Conservation (phyloP, 805 yeast species). For the Ascoidea rubescens region DNA sequence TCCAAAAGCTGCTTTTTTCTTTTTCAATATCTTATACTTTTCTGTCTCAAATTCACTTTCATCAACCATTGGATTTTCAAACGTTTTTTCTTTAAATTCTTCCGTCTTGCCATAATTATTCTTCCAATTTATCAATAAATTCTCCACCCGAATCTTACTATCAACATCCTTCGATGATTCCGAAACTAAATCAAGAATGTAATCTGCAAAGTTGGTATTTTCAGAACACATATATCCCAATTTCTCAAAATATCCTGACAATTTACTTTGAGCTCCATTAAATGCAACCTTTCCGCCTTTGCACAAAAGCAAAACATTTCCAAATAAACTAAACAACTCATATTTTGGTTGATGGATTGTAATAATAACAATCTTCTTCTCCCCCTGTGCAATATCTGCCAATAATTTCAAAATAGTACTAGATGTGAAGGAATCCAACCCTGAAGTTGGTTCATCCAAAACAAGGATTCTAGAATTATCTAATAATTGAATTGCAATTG, state of each 20-base stretch:
- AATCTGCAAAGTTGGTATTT: conserved; percentile 61
- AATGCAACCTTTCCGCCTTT: conserved; percentile 49
- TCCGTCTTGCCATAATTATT: too few relatives aligned
- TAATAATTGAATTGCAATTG: conserved; percentile 68
- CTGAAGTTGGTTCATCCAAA: conserved; percentile 84
- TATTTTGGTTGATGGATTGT: conserved; percentile 81
- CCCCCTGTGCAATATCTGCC: conserved; percentile 34
- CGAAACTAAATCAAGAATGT: conserved; percentile 55
- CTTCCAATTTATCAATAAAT: background rate
- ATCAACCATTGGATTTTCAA: conserved; percentile 22
- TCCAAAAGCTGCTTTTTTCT: conserved; percentile 22
- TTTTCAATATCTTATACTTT: conserved; percentile 13
- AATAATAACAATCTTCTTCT: conserved; percentile 51
- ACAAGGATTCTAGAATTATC: conserved; percentile 59
- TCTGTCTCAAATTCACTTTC: conserved; percentile 24
- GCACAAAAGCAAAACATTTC: conserved; percentile 57
- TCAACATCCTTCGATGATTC: conserved; percentile 5
- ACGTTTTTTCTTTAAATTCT: conserved; percentile 8
- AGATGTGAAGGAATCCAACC: conserved; percentile 72
- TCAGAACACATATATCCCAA: conserved; percentile 45
- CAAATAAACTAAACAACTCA: conserved; percentile 50
- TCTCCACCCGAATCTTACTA: background rate
- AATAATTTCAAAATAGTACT: conserved; percentile 50
- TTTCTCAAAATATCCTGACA: conserved; percentile 26
- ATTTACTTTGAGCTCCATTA: conserved; percentile 41